Evolutionary conservation across 1,139 yeast species (phyloP), one percentile per base, ranked within the genome.

Genomic region (Blastobotrys buckinghamii): DNA sequence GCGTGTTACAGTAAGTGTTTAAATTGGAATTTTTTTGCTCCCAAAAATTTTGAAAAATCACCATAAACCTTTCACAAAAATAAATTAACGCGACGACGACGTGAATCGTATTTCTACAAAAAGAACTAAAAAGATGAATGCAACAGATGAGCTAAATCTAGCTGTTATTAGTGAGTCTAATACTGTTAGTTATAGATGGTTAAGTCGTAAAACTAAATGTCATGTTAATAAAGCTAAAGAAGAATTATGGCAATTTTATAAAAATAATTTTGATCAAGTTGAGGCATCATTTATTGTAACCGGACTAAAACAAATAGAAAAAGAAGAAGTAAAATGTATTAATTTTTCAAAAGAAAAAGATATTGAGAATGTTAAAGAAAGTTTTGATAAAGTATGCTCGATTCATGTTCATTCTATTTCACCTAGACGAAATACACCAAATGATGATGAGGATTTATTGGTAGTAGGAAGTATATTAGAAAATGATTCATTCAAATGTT

Each of bases 211-310:
- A 45, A 48, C 54, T 15, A 50, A 52, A 15, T 47, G 60, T 13
- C 60, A 59, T 39, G 58, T 55, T 9, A 50, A 57, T 34, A 42
- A 44, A 1, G 65, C 68, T 6, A 62, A 61, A 44, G 54, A 57
- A 56, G 52, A 36, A 40, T 58, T 48, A 7, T 39, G 44, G 48
- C 39, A 40, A 15, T 39, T 30, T 38, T 22, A 30, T 22, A 29
- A 38, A 9, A 29, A 22, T 7, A 44, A 44, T 29, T 20, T 2
- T 26, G 47, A 39, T 24, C 20, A 42, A n/a, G 32, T 49, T 13
- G 26, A 16, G 10, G 44, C 45, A 8, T 45, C 49, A 8, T 49
- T 44, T 39, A 45, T 45, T 6, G 35, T 49, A 10, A 39, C 47
- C 6, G 49, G 52, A 13, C 26, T 16, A 27, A 39, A 30, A 22